Base-by-base conservation (phyloP, 345 rosid species). In the Kernera saxatilis region DNA sequence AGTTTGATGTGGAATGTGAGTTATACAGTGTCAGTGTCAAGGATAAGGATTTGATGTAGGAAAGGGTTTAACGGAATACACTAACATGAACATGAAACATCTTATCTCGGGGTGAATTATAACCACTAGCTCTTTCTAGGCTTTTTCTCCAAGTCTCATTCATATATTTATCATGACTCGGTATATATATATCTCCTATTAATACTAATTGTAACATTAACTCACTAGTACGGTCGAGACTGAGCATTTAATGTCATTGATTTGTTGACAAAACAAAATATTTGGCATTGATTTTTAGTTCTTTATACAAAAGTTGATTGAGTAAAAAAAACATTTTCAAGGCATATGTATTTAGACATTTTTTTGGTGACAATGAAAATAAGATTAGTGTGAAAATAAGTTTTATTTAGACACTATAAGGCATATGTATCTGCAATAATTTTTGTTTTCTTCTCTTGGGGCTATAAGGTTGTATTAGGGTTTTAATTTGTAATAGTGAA, bases 11-110 rank as follows among this genome's bases (percentile, higher is more conserved):
- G 59, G 52, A 49, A 56, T 56, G n/a, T 55, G 10, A 2, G 62
- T n/a, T n/a, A 35, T 11, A 50, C 43, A 71, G 15, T 60, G 69
- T 71, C 76, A 72, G 39, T 27, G 64, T 52, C 55, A 72, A 63
- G n/a, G 54, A 52, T 61, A 52, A 29, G 25, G 58, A 70, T 59
- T 70, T 70, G 68, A 70, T 29, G 74, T 36, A 29, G 41, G 59
- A 40, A 71, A 44, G 9, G 6, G 52, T 14, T 60, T 50, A 71
- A 62, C 69, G 36, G 76, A 72, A 62, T 61, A 51, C 43, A 51
- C 43, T 33, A 45, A 69, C 55, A 55, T 43, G 72, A 67, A 69
- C 35, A 55, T 55, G 73, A 56, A 55, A 55, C 45, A 69, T 54
- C 43, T 68, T 50, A 50, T 64, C 70, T 66, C 23, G 1, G 8